Base-by-base conservation (phyloP, 2,329 filamentous ascomycete species). In the Clathrospora elynae region DNA sequence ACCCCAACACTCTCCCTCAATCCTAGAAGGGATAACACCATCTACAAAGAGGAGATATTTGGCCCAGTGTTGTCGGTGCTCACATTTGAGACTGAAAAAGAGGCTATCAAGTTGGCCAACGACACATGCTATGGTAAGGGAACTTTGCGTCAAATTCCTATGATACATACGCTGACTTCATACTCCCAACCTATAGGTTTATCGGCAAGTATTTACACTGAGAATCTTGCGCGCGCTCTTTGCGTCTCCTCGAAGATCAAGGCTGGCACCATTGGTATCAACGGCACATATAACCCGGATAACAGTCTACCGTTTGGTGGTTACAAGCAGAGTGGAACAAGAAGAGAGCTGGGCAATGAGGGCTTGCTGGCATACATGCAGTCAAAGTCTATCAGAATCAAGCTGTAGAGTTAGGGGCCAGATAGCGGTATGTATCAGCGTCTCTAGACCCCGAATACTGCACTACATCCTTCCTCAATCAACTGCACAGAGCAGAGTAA, bases 11-110 rank as follows among this genome's bases (percentile, higher is more conserved):
- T 71, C 29, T 67, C 69, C 46, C 41, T 63, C 3, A 62, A 67
- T 16, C 57, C 57, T 2, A 48, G 50, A 20, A 53, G 58, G 16
- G 62, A 59, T 48, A 54, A 54, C 1, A 37, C 46, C 11, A 64
- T 67, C 22, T 67, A 62, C 30, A 40, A 48, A 12, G 58, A 68
- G 23, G 64, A 69, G 49, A 63, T 69, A n/a, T 68, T 67, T 19
- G 62, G 64, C 2, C 64, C 64, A 2, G 60, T 68, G 6, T 32
- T 62, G 9, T 54, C 47, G 5, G 57, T 68, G 12, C 49, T 51
- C 22, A 66, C 62, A 11, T 70, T 70, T 50, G 59, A 61, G 45
- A 63, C 60, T 4, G 66, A 69, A 37, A 62, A 65, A 22, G 67
- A 68, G 34, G 65, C 52, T 0, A 50, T 69, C 23, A 35, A 50